phyloP scores from a whole-genome alignment of 768 basidiomycete species.

The Tricholoma bakamatsutake region DNA sequence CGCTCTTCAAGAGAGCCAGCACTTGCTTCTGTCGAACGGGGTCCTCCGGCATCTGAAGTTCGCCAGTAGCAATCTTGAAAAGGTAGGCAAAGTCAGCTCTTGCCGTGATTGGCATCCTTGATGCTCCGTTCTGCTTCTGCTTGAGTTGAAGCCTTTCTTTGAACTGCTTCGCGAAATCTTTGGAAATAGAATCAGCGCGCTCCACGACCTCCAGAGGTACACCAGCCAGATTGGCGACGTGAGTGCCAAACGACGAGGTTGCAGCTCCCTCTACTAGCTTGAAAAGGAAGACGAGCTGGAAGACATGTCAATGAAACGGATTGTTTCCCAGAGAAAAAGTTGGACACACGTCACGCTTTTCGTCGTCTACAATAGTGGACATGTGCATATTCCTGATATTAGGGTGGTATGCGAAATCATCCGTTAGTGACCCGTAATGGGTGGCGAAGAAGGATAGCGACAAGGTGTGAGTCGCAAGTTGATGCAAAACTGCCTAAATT shows the following conservation, averaged over 20 bases:
- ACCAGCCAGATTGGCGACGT: constrained; percentile 93
- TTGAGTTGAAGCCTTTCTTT: constrained; percentile 69
- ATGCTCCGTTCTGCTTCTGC: constrained; percentile 44
- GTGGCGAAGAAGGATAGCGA: constrained; percentile 96
- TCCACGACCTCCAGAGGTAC: constrained; percentile 82
- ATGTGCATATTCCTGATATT: constrained; percentile 96
- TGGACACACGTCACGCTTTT: constrained; percentile 69
- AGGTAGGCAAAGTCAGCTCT: constrained; percentile 92
- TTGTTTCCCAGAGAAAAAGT: background rate
- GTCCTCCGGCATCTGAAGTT: constrained; percentile 47
- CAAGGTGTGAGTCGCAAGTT: constrained; percentile 88
- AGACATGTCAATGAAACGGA: constrained; percentile 1
- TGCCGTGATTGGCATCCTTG: constrained; percentile 66
- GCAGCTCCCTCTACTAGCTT: constrained; percentile 89
- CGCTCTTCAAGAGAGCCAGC: constrained; percentile 45
- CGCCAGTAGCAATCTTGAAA: constrained; percentile 52
- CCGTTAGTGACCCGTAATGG: constrained; percentile 93
- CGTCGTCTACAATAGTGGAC: constrained; percentile 90
- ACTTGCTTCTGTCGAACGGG: constrained; percentile 46
- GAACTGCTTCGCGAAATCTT: constrained; percentile 84
- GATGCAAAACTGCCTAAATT: constrained; percentile 80
- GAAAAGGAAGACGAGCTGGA: constrained; percentile 87
- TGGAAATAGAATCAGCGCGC: constrained; percentile 83
- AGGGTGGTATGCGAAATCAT: constrained; percentile 88
- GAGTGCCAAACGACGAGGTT: constrained; percentile 85